Conservation (phyloP, 257 asterid genomes). For the Capsicum rhomboideum region DNA sequence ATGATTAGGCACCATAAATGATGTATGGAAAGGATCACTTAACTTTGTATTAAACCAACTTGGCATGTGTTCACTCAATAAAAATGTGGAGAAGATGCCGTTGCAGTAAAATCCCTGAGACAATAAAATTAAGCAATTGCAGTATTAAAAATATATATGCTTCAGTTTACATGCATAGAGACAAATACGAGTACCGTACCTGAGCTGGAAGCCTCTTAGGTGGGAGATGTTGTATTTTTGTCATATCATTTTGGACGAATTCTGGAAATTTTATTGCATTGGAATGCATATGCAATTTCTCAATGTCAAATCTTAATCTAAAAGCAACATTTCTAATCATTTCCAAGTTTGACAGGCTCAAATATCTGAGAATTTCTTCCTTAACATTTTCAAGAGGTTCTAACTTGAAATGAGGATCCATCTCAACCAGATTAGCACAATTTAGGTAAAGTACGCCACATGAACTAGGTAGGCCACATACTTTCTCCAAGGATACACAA, state of each 20-base stretch:
- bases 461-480: background rate
- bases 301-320: background rate
- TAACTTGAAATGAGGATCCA: background rate
- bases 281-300: background rate
- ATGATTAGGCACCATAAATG: background rate
- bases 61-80: background rate
- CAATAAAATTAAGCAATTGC: background rate
- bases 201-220: background rate
- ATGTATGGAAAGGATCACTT: background rate
- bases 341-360: background rate
- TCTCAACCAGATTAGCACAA: conserved; percentile 1
- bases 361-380: background rate
- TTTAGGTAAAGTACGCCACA: background rate
- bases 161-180: background rate
- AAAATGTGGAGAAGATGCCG: background rate
- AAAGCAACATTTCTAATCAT: background rate
- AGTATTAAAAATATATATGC: background rate
- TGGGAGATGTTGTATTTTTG: background rate
- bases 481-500: background rate
- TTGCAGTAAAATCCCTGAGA: background rate
- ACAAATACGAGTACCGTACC: background rate
- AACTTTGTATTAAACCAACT: background rate
- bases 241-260: background rate
- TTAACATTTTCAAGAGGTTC: background rate
- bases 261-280: background rate